Base-by-base conservation (phyloP, 2,329 filamentous ascomycete species). In the Penicillium capsulatum region DNA sequence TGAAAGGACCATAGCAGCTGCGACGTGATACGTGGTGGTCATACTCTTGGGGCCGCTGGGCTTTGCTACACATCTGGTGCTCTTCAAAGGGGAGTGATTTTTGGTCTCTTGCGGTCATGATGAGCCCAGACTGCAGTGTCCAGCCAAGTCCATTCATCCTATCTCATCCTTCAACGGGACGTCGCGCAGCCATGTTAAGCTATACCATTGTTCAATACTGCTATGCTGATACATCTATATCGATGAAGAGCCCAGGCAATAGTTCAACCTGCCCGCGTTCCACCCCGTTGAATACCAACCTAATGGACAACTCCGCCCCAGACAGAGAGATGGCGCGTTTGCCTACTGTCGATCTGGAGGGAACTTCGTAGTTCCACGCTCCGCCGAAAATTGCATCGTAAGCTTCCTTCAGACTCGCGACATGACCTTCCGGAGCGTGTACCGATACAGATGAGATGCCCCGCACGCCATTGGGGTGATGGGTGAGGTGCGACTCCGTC, bases 161-260 rank as follows among this genome's bases (percentile, higher is more conserved):
- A n/a, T n/a, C n/a, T n/a, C n/a, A n/a, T n/a, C n/a, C n/a, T n/a
- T n/a, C n/a, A n/a, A n/a, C n/a, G n/a, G n/a, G n/a, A n/a, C n/a
- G n/a, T n/a, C n/a, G n/a, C n/a, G n/a, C n/a, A n/a, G n/a, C n/a
- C n/a, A n/a, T n/a, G n/a, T n/a, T n/a, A n/a, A n/a, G n/a, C n/a
- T n/a, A n/a, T n/a, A n/a, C n/a, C n/a, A n/a, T n/a, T n/a, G n/a
- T n/a, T n/a, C n/a, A n/a, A n/a, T n/a, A n/a, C n/a, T n/a, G n/a
- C n/a, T n/a, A n/a, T n/a, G n/a, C n/a, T n/a, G n/a, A n/a, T n/a
- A n/a, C n/a, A n/a, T n/a, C n/a, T n/a, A n/a, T n/a, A n/a, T n/a
- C n/a, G n/a, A n/a, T n/a, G n/a, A n/a, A n/a, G n/a, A 47, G 31
- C 9, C 44, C 44, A 31, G 44, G 44, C 24, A 47, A 31, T 2